Percentiles rank a stretch among this genome's conserved stretches.
Conservation (phyloP, 2,329 filamentous ascomycete genomes). For the Septoria linicola region DNA sequence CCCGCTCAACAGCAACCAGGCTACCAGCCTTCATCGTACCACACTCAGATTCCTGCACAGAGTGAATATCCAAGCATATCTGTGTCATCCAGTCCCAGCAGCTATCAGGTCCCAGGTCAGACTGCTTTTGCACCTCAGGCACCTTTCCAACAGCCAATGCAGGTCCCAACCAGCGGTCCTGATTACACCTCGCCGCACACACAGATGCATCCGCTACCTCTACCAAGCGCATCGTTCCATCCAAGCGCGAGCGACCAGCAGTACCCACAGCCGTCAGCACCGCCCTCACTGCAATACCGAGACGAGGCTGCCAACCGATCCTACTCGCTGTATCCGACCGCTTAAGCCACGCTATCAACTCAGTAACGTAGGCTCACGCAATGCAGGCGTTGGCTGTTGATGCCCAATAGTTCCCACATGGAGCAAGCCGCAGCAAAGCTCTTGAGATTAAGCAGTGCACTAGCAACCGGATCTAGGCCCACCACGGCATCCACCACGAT, state of each 20-base stretch:
- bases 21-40: slow-evolving; percentile 24
- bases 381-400: slow-evolving; percentile 7
- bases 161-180: slow-evolving; percentile 21
- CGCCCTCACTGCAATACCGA: slow-evolving; percentile 28
- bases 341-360: slow-evolving; percentile 14
- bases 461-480: neutral
- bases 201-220: slow-evolving; percentile 32
- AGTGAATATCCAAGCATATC: slow-evolving; percentile 30
- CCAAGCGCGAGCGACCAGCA: slow-evolving; percentile 23
- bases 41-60: slow-evolving; percentile 25
- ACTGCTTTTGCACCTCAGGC: slow-evolving; percentile 19
- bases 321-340: slow-evolving; percentile 31
- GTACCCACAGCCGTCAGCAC: slow-evolving; percentile 24
- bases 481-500: neutral
- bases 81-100: slow-evolving; percentile 28
- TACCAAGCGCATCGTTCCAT: slow-evolving; percentile 28
- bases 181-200: slow-evolving; percentile 29
- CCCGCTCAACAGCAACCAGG: slow-evolving; percentile 22
- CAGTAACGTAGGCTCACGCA: slow-evolving; percentile 4
- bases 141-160: slow-evolving; percentile 28
- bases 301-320: slow-evolving; percentile 26
- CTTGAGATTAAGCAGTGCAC: neutral
- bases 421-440: neutral
- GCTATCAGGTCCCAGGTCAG: slow-evolving; percentile 25
- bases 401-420: slow-evolving; percentile 14